A percentile compares a stretch with the other conserved stretches of the same genome.
phyloP scores from a whole-genome alignment of 768 basidiomycete genomes.

The Phaeolepiota aurea region DNA sequence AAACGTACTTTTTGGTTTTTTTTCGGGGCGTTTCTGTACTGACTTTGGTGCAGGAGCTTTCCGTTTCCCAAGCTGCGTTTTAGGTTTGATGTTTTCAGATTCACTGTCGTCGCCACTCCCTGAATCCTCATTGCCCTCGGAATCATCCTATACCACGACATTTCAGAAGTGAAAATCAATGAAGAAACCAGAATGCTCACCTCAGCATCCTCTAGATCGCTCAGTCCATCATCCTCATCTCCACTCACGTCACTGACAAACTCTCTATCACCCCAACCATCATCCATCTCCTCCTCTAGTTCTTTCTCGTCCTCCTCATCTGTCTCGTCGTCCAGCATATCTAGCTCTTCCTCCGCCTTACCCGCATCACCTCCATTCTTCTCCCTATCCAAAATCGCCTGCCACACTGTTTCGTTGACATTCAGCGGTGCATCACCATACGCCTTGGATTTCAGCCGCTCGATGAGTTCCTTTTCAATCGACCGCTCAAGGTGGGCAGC shows the following conservation, averaged over 20 bases:
- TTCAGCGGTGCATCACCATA: conserved; percentile 97
- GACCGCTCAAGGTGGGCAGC: conserved; percentile 93
- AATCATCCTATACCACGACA: conserved; percentile 21
- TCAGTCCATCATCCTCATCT: conserved; percentile 55
- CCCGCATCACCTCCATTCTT: conserved; percentile 37
- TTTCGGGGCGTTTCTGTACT: conserved; percentile 46
- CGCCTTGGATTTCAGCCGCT: conserved; percentile 91
- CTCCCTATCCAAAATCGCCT: conserved; percentile 81
- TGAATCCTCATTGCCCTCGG: conserved; percentile 34
- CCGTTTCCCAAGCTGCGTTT: conserved; percentile 56
- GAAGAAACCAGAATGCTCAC: conserved; percentile 29
- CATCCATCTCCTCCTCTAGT: conserved; percentile 37
- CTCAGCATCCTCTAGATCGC: conserved; percentile 62
- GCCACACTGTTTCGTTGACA: conserved; percentile 97
- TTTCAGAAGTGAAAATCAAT: conserved; percentile 12
- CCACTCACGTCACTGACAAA: conserved; percentile 72
- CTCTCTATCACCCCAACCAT: conserved; percentile 58
- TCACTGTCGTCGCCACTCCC: conserved; percentile 28
- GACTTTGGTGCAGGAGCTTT: conserved; percentile 43
- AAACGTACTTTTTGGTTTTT: conserved; percentile 48
- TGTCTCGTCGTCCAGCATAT: conserved; percentile 48
- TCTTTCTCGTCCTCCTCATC: conserved; percentile 58
- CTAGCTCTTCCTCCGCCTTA: conserved; percentile 38
- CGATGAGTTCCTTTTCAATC: conserved; percentile 93
- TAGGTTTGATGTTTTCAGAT: conserved; percentile 23